Evolutionary conservation across 495 filamentous ascomycete species (phyloP), one percentile per base, ranked within the genome.

Genomic region (Poronia punctata): DNA sequence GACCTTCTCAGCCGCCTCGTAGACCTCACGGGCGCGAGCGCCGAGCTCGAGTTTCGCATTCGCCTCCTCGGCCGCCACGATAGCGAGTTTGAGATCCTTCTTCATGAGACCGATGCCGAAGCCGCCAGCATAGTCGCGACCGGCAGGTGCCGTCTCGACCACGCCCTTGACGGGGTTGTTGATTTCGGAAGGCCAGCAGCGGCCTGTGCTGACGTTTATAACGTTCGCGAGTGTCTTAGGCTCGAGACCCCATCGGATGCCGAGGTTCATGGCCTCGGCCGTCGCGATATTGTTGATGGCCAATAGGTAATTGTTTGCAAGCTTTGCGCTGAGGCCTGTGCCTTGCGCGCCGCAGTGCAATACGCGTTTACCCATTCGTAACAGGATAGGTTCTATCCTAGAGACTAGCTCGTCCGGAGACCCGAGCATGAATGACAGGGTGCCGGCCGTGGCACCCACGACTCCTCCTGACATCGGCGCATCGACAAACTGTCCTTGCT

Each of bases 91-190:
- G 9, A 92, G 56, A 59, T 90, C 86, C 56, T 96, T 96, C 52
- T 81, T 76, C 82, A 94, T 94, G 45, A 96, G 60, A 12, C 75
- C 69, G 11, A 92, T 75, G 6, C 86, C 87, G 48, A 94, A 95
- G 0, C 89, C 89, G 11, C 86, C 87, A 11, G 71, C 64, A 46
- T 93, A 96, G 6, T 78, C 86, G 15, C 78, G 74, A 26, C 69
- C 72, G 0, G 88, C 82, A 2, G 87, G 85, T 1, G 86, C 74
- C 5, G 71, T 73, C 27, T 81, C 76, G 7, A 86, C 70, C 0
- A 90, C 86, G n/a, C 84, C 87, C 27, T 86, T 83, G 7, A 95
- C 85, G 1, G 89, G 89, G 53, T 96, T 96, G 57, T 96, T 96
- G 31, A 89, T 62, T 57, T 95, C 89, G 43, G 79, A 87, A 6